Evolutionary conservation across 345 rosid species (phyloP), one percentile per base, ranked within the genome.

Genomic region (Lenwebbia sp.): DNA sequence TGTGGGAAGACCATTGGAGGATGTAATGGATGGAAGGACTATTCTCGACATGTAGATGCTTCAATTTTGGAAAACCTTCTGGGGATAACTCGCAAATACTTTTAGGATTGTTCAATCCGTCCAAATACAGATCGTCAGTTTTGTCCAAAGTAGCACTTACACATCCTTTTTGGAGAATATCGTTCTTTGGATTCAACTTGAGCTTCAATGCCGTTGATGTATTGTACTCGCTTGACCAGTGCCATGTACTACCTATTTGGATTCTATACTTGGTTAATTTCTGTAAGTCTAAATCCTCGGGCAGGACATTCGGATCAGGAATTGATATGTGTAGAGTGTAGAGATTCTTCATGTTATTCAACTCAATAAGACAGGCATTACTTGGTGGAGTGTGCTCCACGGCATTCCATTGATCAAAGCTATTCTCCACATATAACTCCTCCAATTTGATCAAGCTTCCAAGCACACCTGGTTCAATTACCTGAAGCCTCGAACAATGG

Each of bases 251-350:
- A 12, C 65, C 65, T 11, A 58, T 58, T 58, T 0, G 3, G 30
- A 58, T 12, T 58, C 6, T 2, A 2, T 58, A 58, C 33, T 26
- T n/a, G 1, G 17, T 58, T 5, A 58, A 58, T 26, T 58, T 58
- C 4, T 58, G 5, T 6, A 58, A 3, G 13, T 58, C 13, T 12
- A 58, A 15, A 0, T 58, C 65, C 33, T 13, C 3, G n/a, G 33
- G 62, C 17, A 58, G 65, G 33, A 12, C 1, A n/a, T 17, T 26
- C 0, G 0, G 65, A n/a, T 0, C 0, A 0, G 8, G 33, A 58
- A 58, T 26, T 3, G 65, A 58, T 5, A n/a, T 8, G 12, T 1
- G 33, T 3, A 58, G 8, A 58, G 65, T 58, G 65, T 17, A 5
- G 6, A 58, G 65, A 26, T 58, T 1, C 33, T 58, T 58, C 4